These are phyloP conservation scores for Diatrype stigma DNA, from an alignment of 2,329 filamentous ascomycete species.

Conservation along the genomic window DNA sequence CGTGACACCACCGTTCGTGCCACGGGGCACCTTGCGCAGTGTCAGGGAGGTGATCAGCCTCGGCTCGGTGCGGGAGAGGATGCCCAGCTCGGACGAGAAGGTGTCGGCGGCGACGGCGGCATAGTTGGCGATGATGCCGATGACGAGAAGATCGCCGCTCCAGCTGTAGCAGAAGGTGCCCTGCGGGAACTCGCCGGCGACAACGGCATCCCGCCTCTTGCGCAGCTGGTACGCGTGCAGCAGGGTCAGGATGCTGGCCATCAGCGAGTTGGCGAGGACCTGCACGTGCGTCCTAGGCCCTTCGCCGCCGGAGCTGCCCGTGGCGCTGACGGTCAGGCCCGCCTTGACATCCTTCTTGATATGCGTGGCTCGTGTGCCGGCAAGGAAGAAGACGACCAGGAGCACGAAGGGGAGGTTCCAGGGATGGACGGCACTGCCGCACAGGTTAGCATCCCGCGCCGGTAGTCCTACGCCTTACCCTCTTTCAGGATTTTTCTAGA, in stretches of 20 bases:
- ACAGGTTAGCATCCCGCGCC: neutral
- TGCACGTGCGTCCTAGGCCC: slow-evolving; percentile 80
- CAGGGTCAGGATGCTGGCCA: slow-evolving; percentile 63
- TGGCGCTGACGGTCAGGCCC: slow-evolving; percentile 71
- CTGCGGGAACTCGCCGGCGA: slow-evolving; percentile 22
- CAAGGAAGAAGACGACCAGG: slow-evolving; percentile 79
- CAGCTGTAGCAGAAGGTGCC: slow-evolving; percentile 53
- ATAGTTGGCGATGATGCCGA: slow-evolving; percentile 76
- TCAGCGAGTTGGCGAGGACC: slow-evolving; percentile 81
- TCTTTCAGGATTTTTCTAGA: neutral
- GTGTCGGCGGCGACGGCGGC: slow-evolving; percentile 90
- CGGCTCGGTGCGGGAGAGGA: slow-evolving; percentile 71
- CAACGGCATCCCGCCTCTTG: slow-evolving; percentile 38
- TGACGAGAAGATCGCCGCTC: slow-evolving; percentile 58
- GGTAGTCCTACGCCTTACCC: neutral
- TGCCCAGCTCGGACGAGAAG: slow-evolving; percentile 91
- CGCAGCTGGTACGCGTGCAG: slow-evolving; percentile 58
- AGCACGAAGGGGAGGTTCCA: slow-evolving; percentile 90
- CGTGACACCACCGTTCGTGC: slow-evolving; percentile 92
- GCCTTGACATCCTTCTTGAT: slow-evolving; percentile 86
- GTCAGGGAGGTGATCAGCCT: slow-evolving; percentile 79
- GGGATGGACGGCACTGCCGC: slow-evolving; percentile 69
- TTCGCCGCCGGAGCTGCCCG: slow-evolving; percentile 71
- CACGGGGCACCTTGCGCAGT: slow-evolving; percentile 75
- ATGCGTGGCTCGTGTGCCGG: slow-evolving; percentile 80